Evolutionary conservation across 495 filamentous ascomycete genomes (phyloP).

Genomic region (Podospora bellae-mahoneyi): DNA sequence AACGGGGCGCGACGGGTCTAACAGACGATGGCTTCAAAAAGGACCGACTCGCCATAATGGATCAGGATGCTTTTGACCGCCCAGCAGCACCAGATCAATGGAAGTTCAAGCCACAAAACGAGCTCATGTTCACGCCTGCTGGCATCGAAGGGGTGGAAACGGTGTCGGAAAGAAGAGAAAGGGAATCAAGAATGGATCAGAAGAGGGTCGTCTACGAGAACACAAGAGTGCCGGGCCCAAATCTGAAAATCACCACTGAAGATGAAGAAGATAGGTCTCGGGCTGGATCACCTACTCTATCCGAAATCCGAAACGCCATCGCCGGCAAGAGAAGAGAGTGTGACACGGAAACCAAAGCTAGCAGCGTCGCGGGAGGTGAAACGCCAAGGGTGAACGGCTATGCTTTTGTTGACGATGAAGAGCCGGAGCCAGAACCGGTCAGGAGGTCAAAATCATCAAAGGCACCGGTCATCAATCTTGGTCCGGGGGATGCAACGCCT

Average conservation of each 20-base stretch:
- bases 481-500: constrained; percentile 57
- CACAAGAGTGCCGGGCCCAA: constrained; percentile 62
- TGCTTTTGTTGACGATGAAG: constrained; percentile 85
- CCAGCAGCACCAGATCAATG: constrained; percentile 77
- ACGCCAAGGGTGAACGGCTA: constrained; percentile 92
- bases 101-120: constrained; percentile 71
- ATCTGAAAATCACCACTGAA: constrained; percentile 22
- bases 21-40: constrained; percentile 52
- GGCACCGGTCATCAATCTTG: constrained; percentile 47
- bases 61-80: constrained; percentile 55
- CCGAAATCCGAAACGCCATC: constrained; percentile 82
- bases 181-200: constrained; percentile 67
- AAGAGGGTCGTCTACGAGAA: constrained; percentile 80
- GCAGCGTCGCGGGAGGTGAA: constrained; percentile 54
- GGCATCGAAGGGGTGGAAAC: constrained; percentile 69
- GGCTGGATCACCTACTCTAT: constrained; percentile 77
- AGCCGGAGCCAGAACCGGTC: constrained; percentile 41
- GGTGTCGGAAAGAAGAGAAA: constrained; percentile 61
- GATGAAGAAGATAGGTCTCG: constrained; percentile 30
- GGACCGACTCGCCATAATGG: constrained; percentile 54
- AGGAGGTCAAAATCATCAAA: background rate
- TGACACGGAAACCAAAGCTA: constrained; percentile 57
- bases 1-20: constrained; percentile 30
- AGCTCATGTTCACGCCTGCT: constrained; percentile 83
- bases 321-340: constrained; percentile 63